Conservation (phyloP, 441 rosid species). For the Raphanus hybrid region DNA sequence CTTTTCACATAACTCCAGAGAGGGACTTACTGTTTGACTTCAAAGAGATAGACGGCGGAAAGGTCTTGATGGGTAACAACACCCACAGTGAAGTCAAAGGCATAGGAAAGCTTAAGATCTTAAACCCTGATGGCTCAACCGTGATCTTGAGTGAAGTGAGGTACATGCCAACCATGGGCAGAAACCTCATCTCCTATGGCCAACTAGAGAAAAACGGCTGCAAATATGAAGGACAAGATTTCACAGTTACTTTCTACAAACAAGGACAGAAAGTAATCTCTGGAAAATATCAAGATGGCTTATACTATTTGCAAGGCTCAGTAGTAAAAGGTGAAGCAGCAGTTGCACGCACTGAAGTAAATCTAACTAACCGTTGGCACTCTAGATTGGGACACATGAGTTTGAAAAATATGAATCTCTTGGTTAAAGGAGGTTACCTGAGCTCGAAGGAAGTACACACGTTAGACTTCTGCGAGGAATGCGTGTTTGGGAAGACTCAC, state of each 20-base stretch:
- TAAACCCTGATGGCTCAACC: background rate
- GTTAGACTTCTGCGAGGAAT: background rate
- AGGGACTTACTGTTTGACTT: background rate
- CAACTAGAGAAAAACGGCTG: background rate
- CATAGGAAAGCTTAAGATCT: background rate
- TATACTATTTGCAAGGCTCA: background rate
- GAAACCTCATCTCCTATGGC: background rate
- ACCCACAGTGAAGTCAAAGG: background rate
- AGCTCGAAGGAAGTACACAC: background rate
- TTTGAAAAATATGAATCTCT: background rate
- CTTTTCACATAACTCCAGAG: too few species aligned
- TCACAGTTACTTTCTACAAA: background rate
- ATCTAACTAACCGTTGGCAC: background rate
- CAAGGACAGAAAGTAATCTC: background rate
- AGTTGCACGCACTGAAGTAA: background rate
- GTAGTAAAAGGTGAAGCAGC: background rate
- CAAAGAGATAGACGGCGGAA: background rate
- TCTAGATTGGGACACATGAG: background rate
- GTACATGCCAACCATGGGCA: background rate
- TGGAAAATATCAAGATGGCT: background rate
- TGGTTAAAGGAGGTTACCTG: background rate
- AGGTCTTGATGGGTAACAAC: background rate
- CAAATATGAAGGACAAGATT: background rate
- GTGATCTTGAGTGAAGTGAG: background rate
- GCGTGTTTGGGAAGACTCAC: background rate